Evolutionary conservation across 73 alveolate species (phyloP).

Genomic region (Tetrahymena malaccensis): DNA sequence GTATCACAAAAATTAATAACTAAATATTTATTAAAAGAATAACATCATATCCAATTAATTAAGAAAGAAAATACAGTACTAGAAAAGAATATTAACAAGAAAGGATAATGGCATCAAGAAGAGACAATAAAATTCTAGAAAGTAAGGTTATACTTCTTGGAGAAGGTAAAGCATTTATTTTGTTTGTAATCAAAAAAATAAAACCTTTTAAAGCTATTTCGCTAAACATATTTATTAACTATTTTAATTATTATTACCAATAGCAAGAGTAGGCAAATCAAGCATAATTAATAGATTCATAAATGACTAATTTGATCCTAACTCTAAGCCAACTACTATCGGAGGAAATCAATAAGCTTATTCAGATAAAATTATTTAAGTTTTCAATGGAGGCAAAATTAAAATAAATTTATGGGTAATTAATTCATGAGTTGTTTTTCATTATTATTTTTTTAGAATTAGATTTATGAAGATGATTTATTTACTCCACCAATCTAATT

Average conservation of each 20-base stretch:
- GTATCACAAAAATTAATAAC: background rate
- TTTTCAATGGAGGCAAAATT: background rate
- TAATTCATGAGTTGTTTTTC: background rate
- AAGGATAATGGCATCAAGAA: background rate
- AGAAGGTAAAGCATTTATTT: background rate
- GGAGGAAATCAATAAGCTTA: background rate
- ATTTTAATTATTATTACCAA: background rate
- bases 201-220: background rate
- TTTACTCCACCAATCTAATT: background rate
- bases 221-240: background rate
- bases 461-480: background rate
- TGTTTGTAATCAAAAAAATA: too few relatives aligned
- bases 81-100: too few relatives aligned
- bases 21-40: too few relatives aligned
- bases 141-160: background rate
- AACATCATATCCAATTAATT: background rate
- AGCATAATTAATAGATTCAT: background rate
- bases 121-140: background rate
- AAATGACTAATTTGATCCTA: background rate
- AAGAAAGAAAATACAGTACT: background rate
- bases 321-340: background rate
- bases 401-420: background rate
- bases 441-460: too few relatives aligned
- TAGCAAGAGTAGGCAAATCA: background rate
- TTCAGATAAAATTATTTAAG: background rate